phyloP scores from a whole-genome alignment of 257 asterid species.

The Solanum tarijense region DNA sequence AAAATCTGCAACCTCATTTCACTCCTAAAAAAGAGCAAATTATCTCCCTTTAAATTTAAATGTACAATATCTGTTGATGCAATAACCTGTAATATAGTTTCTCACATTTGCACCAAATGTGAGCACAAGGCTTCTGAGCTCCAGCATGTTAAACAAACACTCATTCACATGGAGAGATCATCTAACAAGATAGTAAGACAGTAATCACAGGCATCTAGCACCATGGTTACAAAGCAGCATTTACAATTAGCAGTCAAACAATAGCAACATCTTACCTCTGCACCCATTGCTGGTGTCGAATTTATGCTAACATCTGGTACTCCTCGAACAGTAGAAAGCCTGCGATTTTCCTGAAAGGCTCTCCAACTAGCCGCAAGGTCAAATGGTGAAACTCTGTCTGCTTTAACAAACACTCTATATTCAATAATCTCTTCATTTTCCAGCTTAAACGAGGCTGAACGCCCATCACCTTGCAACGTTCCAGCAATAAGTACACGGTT shows the following conservation, averaged over 20 bases:
- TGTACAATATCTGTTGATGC: background rate
- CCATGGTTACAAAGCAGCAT: background rate
- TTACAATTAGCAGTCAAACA: background rate
- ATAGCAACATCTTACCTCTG: constrained; percentile 36
- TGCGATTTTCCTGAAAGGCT: constrained; percentile 85
- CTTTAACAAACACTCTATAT: constrained; percentile 66
- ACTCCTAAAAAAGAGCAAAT: background rate
- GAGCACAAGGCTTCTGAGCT: background rate
- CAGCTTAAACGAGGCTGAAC: constrained; percentile 56
- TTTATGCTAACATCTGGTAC: constrained; percentile 85
- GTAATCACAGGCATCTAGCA: background rate
- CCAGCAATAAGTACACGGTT: constrained; percentile 77
- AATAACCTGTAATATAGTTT: background rate
- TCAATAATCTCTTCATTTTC: constrained; percentile 58
- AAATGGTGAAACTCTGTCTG: constrained; percentile 84
- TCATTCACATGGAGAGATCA: background rate
- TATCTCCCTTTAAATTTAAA: background rate
- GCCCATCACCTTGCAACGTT: constrained; percentile 62
- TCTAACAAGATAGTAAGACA: background rate
- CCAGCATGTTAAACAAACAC: background rate
- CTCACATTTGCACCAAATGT: background rate
- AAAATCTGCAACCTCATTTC: background rate
- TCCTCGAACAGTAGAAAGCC: constrained; percentile 89
- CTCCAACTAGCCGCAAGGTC: constrained; percentile 99
- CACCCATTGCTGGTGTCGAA: constrained; percentile 34